Percentiles rank a stretch among this genome's conserved stretches.
Conservation (phyloP, 2,329 filamentous ascomycete genomes). For the Chaetomium sp. region DNA sequence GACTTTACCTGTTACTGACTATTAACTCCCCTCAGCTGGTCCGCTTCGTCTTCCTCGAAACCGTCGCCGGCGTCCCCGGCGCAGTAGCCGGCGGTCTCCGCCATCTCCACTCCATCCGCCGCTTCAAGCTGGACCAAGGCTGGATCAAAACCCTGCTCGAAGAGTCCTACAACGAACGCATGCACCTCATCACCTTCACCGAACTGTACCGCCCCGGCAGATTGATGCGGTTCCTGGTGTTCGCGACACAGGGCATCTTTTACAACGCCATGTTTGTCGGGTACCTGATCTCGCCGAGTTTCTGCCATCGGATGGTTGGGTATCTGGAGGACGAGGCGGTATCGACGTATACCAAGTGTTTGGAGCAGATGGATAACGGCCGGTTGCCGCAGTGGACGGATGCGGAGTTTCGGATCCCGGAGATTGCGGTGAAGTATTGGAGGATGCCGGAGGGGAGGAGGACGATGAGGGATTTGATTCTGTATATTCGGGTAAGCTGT, state of each 20-base stretch:
- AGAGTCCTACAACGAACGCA: slow-evolving; percentile 87
- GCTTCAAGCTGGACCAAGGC: slow-evolving; percentile 88
- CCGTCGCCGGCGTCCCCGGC: slow-evolving; percentile 87
- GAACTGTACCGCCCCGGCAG: slow-evolving; percentile 72
- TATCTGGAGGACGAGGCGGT: slow-evolving; percentile 98
- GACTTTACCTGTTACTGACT: no score
- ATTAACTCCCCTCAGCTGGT: slow-evolving; percentile 45
- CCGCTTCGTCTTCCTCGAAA: slow-evolving; percentile 89
- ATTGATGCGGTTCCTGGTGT: slow-evolving; percentile 86
- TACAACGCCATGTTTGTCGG: slow-evolving; percentile 89
- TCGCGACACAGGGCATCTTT: slow-evolving; percentile 90
- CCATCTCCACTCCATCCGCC: slow-evolving; percentile 75
- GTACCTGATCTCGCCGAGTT: slow-evolving; percentile 80
- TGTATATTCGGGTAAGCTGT: slow-evolving; percentile 61
- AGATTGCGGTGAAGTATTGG: slow-evolving; percentile 90
- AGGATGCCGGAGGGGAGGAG: slow-evolving; percentile 79
- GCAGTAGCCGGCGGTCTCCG: slow-evolving; percentile 96
- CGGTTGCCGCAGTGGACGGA: slow-evolving; percentile 73
- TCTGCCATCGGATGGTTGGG: slow-evolving; percentile 90
- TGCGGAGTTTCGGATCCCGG: slow-evolving; percentile 65
- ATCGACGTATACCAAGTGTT: slow-evolving; percentile 84
- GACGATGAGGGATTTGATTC: slow-evolving; percentile 77
- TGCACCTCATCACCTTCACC: slow-evolving; percentile 82
- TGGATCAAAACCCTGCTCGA: slow-evolving; percentile 92
- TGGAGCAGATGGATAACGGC: slow-evolving; percentile 81